phyloP scores from a whole-genome alignment of 2,329 filamentous ascomycete species.

The Pseudocercospora ulei region DNA sequence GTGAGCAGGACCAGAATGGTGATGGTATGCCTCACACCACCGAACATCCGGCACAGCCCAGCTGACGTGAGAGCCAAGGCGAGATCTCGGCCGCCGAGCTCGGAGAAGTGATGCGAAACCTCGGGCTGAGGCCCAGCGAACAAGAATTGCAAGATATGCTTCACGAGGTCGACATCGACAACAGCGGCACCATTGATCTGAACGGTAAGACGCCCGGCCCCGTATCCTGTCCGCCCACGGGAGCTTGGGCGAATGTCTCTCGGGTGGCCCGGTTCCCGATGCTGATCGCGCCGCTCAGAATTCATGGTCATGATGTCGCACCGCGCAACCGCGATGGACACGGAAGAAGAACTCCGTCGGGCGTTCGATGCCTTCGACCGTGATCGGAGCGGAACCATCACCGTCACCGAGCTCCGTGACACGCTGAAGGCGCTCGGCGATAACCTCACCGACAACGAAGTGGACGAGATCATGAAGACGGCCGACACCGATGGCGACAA shows the following conservation, averaged over 20 bases:
- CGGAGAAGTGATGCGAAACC: conserved; percentile 18
- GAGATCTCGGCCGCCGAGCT: conserved; percentile 20
- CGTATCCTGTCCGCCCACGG: background rate
- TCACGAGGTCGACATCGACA: conserved; percentile 18
- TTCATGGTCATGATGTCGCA: conserved; percentile 20
- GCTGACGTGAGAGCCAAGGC: conserved; percentile 9
- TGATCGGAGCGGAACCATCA: conserved; percentile 17
- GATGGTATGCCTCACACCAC: conserved; percentile 11
- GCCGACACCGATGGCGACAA: conserved; percentile 19
- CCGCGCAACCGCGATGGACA: conserved; percentile 12
- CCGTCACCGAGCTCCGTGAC: conserved; percentile 16
- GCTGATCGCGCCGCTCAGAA: conserved; percentile 5
- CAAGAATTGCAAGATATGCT: conserved; percentile 19
- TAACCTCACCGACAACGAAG: conserved; percentile 16
- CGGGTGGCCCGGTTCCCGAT: background rate
- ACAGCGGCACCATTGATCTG: conserved; percentile 17
- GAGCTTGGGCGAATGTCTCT: too few species aligned
- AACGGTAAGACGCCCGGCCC: conserved; percentile 10
- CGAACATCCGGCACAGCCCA: background rate
- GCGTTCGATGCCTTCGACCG: conserved; percentile 20
- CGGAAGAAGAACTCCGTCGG: conserved; percentile 16
- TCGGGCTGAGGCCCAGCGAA: conserved; percentile 18
- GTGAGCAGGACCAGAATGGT: conserved; percentile 18
- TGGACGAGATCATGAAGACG: conserved; percentile 18
- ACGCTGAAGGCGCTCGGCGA: conserved; percentile 18